These are phyloP conservation scores for Wickerhamomyces bisporus DNA, from an alignment of 805 yeast species.

Conservation along the genomic window DNA sequence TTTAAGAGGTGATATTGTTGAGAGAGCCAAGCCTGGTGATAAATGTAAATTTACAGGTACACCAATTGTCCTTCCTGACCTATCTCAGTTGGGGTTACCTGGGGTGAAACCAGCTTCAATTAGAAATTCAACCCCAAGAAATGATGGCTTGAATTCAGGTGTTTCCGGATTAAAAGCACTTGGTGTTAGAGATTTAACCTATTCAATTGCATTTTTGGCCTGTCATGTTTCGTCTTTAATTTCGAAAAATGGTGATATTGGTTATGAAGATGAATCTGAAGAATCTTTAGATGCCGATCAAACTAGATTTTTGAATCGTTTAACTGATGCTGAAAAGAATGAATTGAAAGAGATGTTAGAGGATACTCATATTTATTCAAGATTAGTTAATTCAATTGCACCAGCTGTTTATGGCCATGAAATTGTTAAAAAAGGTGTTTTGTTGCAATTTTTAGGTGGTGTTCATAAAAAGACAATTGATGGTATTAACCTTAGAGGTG, in stretches of 20 bases:
- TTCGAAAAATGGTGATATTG: constrained; percentile 29
- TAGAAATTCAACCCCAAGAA: constrained; percentile 50
- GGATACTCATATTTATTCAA: constrained; percentile 78
- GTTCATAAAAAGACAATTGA: constrained; percentile 92
- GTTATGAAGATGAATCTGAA: constrained; percentile 38
- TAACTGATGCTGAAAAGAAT: constrained; percentile 75
- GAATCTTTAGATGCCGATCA: constrained; percentile 54
- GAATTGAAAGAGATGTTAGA: constrained; percentile 89
- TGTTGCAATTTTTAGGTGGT: constrained; percentile 88
- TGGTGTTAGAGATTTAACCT: constrained; percentile 92
- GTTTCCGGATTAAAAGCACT: constrained; percentile 78
- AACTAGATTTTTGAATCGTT: constrained; percentile 69
- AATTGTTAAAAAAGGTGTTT: constrained; percentile 83
- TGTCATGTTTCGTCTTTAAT: constrained; percentile 76
- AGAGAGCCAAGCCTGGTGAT: constrained; percentile 96
- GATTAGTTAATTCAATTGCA: constrained; percentile 82
- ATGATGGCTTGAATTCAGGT: constrained; percentile 74
- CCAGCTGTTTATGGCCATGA: constrained; percentile 98
- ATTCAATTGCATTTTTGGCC: constrained; percentile 85
- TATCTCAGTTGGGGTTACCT: constrained; percentile 88
- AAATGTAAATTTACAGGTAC: constrained; percentile 91
- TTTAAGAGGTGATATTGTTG: constrained; percentile 89
- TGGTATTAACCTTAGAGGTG: constrained; percentile 94
- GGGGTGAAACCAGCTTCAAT: constrained; percentile 87
- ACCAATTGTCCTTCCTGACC: constrained; percentile 91